phyloP scores from a whole-genome alignment of 1,284 basidiomycete genomes.

The Farysia itapuensis region DNA sequence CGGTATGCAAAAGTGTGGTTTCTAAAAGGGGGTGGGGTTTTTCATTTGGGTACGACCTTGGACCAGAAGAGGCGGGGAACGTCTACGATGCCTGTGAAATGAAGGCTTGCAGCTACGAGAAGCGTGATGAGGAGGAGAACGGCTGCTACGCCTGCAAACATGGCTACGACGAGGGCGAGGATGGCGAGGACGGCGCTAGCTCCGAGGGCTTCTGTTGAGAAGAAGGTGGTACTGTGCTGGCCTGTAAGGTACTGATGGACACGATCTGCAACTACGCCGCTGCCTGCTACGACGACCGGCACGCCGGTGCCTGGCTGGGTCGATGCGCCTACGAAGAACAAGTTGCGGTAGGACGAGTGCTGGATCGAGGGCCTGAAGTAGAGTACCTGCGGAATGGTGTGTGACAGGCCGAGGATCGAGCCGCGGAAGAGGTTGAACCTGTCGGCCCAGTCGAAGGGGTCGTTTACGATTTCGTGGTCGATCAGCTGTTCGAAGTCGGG shows the following conservation, averaged over 20 bases:
- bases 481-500: slow-evolving; percentile 45
- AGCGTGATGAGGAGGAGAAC: slow-evolving; percentile 12
- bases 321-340: slow-evolving; percentile 61
- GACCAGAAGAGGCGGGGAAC: slow-evolving; percentile 20
- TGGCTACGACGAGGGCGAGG: slow-evolving; percentile 7
- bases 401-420: slow-evolving; percentile 60
- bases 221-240: slow-evolving; percentile 14
- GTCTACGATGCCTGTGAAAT: slow-evolving; percentile 26
- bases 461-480: slow-evolving; percentile 44
- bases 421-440: slow-evolving; percentile 61
- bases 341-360: slow-evolving; percentile 41
- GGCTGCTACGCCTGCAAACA: slow-evolving; percentile 20
- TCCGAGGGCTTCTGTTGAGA: slow-evolving; percentile 25
- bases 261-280: slow-evolving; percentile 40
- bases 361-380: slow-evolving; percentile 59
- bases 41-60: slow-evolving; percentile 29
- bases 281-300: slow-evolving; percentile 50
- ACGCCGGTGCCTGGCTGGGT: slow-evolving; percentile 61
- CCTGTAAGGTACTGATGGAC: slow-evolving; percentile 32
- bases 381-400: slow-evolving; percentile 59
- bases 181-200: slow-evolving; percentile 20
- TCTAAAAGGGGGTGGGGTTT: not conserved
- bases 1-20: too few relatives aligned
- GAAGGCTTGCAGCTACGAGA: slow-evolving; percentile 20
- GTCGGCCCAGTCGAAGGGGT: slow-evolving; percentile 61